Conservation (phyloP, 1,139 yeast species). For the Wickerhamiella infanticola region DNA sequence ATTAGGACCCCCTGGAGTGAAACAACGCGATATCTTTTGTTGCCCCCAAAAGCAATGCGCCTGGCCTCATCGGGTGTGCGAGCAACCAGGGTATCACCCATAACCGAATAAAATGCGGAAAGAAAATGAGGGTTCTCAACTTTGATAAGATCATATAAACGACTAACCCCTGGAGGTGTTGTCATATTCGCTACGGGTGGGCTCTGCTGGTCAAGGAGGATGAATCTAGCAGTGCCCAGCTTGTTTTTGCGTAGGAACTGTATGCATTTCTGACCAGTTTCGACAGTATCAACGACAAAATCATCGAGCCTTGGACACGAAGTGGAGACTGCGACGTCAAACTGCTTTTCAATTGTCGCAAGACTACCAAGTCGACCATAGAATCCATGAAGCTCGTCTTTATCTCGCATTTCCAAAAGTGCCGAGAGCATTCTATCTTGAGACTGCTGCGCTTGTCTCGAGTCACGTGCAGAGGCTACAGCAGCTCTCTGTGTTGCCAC, state of each 20-base stretch:
- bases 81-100: constrained; percentile 81
- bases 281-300: constrained; percentile 88
- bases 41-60: constrained; percentile 79
- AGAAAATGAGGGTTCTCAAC: constrained; percentile 54
- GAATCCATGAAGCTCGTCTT: constrained; percentile 78
- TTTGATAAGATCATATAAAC: constrained; percentile 69
- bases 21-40: constrained; percentile 70
- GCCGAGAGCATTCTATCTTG: constrained; percentile 41
- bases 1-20: constrained; percentile 86
- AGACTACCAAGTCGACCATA: constrained; percentile 84
- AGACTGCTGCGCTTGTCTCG: constrained; percentile 8
- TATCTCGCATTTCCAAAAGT: constrained; percentile 48
- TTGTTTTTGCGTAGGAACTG: constrained; percentile 72
- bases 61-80: constrained; percentile 66
- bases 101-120: constrained; percentile 80
- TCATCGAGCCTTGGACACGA: constrained; percentile 89
- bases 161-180: constrained; percentile 64
- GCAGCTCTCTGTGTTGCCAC: constrained; percentile 39
- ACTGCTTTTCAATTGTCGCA: constrained; percentile 73
- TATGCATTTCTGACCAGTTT: constrained; percentile 82
- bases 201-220: constrained; percentile 53
- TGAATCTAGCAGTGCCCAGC: constrained; percentile 81
- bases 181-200: constrained; percentile 42
- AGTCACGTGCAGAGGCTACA: constrained; percentile 24
- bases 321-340: constrained; percentile 87